phyloP scores from a whole-genome alignment of 179 eudicot species.

The Spergularia azorica region DNA sequence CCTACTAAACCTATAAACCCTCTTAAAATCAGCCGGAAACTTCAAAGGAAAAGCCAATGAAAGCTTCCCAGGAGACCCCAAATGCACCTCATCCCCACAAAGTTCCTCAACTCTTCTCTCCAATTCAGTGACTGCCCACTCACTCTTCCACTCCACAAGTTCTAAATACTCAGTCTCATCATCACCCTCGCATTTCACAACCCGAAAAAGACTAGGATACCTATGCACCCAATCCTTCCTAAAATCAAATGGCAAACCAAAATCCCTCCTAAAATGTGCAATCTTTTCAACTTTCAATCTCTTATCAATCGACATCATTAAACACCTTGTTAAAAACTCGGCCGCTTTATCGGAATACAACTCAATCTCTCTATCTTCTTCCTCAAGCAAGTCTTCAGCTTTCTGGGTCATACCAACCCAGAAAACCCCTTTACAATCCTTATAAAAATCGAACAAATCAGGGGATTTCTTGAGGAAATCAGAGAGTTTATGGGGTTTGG shows the following conservation, averaged over 20 bases:
- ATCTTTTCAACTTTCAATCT: slow-evolving; percentile 64
- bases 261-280: slow-evolving; percentile 83
- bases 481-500: slow-evolving; percentile 77
- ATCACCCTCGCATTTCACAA: slow-evolving; percentile 58
- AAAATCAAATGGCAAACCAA: slow-evolving; percentile 85
- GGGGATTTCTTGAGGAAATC: slow-evolving; percentile 80
- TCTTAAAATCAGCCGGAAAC: slow-evolving; percentile 64
- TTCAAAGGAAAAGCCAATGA: slow-evolving; percentile 77
- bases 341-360: slow-evolving; percentile 57
- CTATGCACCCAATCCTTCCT: slow-evolving; percentile 65
- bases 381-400: slow-evolving; percentile 71
- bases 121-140: slow-evolving; percentile 84
- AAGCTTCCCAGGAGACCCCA: slow-evolving; percentile 49
- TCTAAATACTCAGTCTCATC: slow-evolving; percentile 77
- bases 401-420: slow-evolving; percentile 84
- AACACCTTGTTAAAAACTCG: slow-evolving; percentile 67
- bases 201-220: slow-evolving; percentile 63
- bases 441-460: slow-evolving; percentile 70
- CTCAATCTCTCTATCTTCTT: slow-evolving; percentile 58
- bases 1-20: slow-evolving; percentile 62
- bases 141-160: slow-evolving; percentile 73
- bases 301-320: slow-evolving; percentile 84
- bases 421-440: slow-evolving; percentile 60
- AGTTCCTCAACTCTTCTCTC: slow-evolving; percentile 51
- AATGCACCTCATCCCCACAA: slow-evolving; percentile 30